These are phyloP conservation scores for Leersia perrieri DNA, from an alignment of 176 grass and related monocot genomes.

Conservation along the genomic window DNA sequence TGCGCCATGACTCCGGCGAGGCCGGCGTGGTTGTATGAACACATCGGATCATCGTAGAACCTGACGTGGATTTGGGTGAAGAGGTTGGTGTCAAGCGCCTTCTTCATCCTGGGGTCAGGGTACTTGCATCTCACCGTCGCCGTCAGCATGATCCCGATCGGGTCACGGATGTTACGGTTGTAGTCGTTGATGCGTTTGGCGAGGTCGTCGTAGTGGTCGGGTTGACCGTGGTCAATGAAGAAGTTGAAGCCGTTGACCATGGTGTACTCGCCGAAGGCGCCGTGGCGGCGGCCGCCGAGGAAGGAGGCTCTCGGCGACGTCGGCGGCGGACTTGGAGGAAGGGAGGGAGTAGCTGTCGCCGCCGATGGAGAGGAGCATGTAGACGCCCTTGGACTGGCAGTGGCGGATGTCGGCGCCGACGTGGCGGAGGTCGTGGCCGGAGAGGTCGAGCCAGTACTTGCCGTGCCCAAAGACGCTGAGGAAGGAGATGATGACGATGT, in stretches of 20 bases:
- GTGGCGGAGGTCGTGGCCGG: constrained; percentile 8
- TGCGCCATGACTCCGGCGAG: not conserved
- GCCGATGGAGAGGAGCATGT: constrained; percentile 23
- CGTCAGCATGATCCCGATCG: not conserved
- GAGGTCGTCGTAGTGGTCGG: constrained; percentile 26
- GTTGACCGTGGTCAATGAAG: not conserved
- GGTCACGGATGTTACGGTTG: not conserved
- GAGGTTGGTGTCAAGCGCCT: constrained; percentile 14
- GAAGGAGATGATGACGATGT: constrained; percentile 30
- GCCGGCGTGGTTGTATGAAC: not conserved
- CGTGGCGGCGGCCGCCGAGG: not conserved
- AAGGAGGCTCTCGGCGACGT: not conserved
- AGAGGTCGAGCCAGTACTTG: constrained; percentile 10
- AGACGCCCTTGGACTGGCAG: constrained; percentile 25
- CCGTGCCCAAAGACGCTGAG: constrained; percentile 15
- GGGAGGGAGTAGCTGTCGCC: constrained; percentile 23
- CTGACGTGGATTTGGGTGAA: constrained; percentile 1
- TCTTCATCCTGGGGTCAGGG: not conserved
- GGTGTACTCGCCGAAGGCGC: constrained; percentile 16
- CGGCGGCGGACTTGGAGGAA: not conserved
- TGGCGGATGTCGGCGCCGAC: constrained; percentile 22
- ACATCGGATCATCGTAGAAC: constrained; percentile 4
- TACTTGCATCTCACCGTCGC: constrained; percentile 23
- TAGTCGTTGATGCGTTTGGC: not conserved
- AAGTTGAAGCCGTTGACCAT: constrained; percentile 18